Base-by-base conservation (phyloP, 805 yeast species). In the Kluyveromyces aestuarii region DNA sequence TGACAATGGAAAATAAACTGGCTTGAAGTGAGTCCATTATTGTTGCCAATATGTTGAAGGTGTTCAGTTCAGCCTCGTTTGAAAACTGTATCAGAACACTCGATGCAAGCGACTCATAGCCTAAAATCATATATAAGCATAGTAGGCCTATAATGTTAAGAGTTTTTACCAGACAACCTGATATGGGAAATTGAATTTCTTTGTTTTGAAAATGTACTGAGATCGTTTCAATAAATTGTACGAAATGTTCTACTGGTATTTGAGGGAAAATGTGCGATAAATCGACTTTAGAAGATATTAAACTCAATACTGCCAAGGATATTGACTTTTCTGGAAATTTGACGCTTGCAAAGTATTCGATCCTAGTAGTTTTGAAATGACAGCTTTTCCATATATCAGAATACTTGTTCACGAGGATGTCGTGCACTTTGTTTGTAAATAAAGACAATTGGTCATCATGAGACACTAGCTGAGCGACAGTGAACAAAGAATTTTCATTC, bases 61-160 rank as follows among this genome's bases (percentile, higher is more conserved):
- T 37, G n/a, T 8, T 19, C n/a, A 13, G 18, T 19, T 37, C 40
- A 17, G 17, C 25, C n/a, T 37, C 21, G 25, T 6, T 37, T 2
- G 40, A 37, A 37, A 63, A 47, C 11, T 60, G 54, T n/a, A 63
- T 58, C 36, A 63, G 48, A 4, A 63, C 67, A 2, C 63, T 55
- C 2, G 65, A 61, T 2, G 60, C 49, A 41, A 61, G 47, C 1
- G 64, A 50, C 41, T 63, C 64, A 44, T 54, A 61, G 10, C 61
- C 50, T 25, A 61, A 48, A 39, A 63, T 44, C 19, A 61, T 44
- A 43, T 58, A 54, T 40, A 62, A 19, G 25, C 40, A 37, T 9
- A 37, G 40, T 8, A 37, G 8, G n/a, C 40, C 40, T 16, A 37
- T 37, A n/a, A 37, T 37, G 40, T 37, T 37, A 3, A 37, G 17